Conservation (phyloP, 1,284 basidiomycete genomes). For the Ustilago hordei region DNA sequence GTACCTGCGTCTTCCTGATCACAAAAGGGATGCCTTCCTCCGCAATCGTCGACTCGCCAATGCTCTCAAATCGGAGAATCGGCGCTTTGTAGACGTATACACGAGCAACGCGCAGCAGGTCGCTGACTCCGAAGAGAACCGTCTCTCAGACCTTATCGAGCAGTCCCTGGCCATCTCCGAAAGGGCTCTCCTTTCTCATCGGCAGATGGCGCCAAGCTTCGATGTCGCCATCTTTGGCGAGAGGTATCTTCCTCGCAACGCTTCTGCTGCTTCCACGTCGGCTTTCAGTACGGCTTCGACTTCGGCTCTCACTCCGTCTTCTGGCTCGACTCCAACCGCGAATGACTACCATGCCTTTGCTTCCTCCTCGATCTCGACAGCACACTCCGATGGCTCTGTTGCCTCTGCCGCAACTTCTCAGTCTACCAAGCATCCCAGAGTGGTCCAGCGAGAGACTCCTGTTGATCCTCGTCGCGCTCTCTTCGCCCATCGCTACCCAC, state of each 20-base stretch:
- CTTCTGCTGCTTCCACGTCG: background rate
- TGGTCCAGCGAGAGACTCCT: slow-evolving; percentile 9
- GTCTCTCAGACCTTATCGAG: background rate
- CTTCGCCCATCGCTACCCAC: slow-evolving; percentile 3
- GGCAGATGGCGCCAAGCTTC: background rate
- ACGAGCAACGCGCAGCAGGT: background rate
- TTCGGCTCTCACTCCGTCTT: background rate
- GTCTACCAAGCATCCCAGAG: background rate
- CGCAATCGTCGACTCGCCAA: background rate
- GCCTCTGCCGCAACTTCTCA: background rate
- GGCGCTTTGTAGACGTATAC: background rate
- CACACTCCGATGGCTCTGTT: background rate
- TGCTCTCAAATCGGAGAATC: background rate
- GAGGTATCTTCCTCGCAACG: background rate
- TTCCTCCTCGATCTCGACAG: background rate
- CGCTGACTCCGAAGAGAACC: background rate
- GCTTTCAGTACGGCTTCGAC: background rate
- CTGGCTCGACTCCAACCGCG: background rate
- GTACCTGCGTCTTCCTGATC: background rate
- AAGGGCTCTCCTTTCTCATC: background rate
- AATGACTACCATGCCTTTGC: no score
- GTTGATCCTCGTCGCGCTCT: slow-evolving; percentile 11
- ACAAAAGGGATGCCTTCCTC: background rate
- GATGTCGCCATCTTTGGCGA: background rate
- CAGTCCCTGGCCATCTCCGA: background rate